Percentiles rank a stretch among this genome's conserved stretches.
Conservation (phyloP, 2,329 filamentous ascomycete genomes). For the Geosmithia flava region DNA sequence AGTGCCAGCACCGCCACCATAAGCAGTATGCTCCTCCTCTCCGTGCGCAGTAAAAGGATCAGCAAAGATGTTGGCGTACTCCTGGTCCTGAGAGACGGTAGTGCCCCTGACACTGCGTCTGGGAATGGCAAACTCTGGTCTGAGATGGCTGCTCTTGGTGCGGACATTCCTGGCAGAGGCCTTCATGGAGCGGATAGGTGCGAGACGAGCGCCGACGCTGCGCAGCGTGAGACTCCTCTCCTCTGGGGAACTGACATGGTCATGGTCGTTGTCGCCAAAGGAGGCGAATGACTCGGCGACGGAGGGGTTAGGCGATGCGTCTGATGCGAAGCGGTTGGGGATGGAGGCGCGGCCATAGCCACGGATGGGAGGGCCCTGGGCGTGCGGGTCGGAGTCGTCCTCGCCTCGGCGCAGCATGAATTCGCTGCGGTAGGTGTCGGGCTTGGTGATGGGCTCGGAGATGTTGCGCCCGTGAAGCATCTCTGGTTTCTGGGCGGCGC, state of each 20-base stretch:
- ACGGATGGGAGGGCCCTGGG: not conserved
- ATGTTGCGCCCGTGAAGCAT: slow-evolving; percentile 23
- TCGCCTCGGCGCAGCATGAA: slow-evolving; percentile 29
- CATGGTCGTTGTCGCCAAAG: slow-evolving; percentile 6
- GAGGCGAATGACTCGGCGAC: slow-evolving; percentile 10
- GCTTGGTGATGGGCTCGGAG: slow-evolving; percentile 40
- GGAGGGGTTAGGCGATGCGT: slow-evolving; percentile 16
- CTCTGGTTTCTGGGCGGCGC: not conserved
- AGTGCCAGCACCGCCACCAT: no score
- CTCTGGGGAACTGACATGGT: no score
- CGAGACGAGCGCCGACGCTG: slow-evolving; percentile 12
- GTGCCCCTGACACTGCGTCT: not conserved
- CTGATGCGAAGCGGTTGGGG: slow-evolving; percentile 17
- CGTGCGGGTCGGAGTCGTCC: slow-evolving; percentile 5
- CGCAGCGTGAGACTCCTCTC: no score
- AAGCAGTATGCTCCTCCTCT: slow-evolving; percentile 8
- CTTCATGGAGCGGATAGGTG: slow-evolving; percentile 27
- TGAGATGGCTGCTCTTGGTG: slow-evolving; percentile 17
- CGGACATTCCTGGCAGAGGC: slow-evolving; percentile 11
- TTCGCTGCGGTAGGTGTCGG: slow-evolving; percentile 33
- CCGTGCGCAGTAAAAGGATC: slow-evolving; percentile 25
- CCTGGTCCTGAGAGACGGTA: slow-evolving; percentile 4
- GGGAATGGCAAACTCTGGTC: slow-evolving; percentile 4
- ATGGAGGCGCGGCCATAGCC: slow-evolving; percentile 11
- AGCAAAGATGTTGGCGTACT: slow-evolving; percentile 41